Evolutionary conservation across 371 early-diverging fungal genomes (phyloP).

Genomic region (Rhizopus microsporus): DNA sequence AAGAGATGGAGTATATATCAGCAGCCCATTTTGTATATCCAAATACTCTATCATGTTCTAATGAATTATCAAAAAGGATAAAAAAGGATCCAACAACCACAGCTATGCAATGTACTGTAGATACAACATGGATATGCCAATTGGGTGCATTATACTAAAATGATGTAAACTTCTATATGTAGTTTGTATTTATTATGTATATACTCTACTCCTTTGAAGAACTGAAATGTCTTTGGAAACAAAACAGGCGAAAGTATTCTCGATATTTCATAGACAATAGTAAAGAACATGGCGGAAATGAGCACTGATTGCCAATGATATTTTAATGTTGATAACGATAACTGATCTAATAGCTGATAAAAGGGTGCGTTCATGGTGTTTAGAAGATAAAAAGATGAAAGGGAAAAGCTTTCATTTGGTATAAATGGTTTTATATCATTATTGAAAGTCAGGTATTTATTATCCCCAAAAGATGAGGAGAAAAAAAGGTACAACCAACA

Average conservation of each 20-base stretch:
- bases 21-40: slow-evolving; percentile 75
- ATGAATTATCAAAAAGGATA: slow-evolving; percentile 57
- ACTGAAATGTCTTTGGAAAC: slow-evolving; percentile 64
- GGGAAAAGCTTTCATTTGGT: neutral
- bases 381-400: neutral
- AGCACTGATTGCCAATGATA: slow-evolving; percentile 47
- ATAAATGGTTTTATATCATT: neutral
- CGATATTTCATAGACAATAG: slow-evolving; percentile 59
- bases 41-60: slow-evolving; percentile 71
- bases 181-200: neutral
- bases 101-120: slow-evolving; percentile 58
- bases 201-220: slow-evolving; percentile 52
- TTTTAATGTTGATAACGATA: slow-evolving; percentile 36
- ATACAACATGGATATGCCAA: slow-evolving; percentile 79
- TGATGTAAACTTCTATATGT: neutral
- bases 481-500: neutral
- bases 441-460: neutral
- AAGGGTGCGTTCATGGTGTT: slow-evolving; percentile 24
- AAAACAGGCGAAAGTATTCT: slow-evolving; percentile 55
- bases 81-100: slow-evolving; percentile 63
- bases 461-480: slow-evolving; percentile 5
- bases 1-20: slow-evolving; percentile 77
- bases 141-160: slow-evolving; percentile 52
- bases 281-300: slow-evolving; percentile 48
- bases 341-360: slow-evolving; percentile 25